phyloP scores from a whole-genome alignment of 2,329 filamentous ascomycete genomes.

The Apiospora sp. region DNA sequence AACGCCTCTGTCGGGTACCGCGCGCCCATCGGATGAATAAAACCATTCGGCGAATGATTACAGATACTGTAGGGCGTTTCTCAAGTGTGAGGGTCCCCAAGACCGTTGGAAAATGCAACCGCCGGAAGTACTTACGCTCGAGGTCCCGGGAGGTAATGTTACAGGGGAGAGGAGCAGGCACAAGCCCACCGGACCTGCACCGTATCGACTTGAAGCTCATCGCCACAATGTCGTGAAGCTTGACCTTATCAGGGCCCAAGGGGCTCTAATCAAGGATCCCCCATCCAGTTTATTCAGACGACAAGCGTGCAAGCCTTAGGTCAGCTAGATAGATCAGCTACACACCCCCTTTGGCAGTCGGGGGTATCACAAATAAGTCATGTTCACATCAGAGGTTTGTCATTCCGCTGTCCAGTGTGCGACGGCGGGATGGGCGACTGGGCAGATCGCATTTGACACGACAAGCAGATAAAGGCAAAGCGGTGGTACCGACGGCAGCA shows the following conservation, averaged over 20 bases:
- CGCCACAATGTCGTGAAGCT: background rate
- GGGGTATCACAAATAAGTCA: conserved; percentile 3
- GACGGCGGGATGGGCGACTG: conserved; percentile 8
- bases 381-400: conserved; percentile 16
- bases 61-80: background rate
- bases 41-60: background rate
- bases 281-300: conserved; percentile 11
- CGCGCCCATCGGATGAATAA: background rate
- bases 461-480: background rate
- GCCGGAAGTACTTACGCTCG: background rate
- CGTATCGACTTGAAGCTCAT: background rate
- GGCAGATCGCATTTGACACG: background rate
- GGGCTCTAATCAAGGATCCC: background rate
- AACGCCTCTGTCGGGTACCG: background rate
- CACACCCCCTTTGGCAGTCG: background rate
- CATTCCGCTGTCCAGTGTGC: background rate
- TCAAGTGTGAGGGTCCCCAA: background rate
- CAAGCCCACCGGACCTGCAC: background rate
- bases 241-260: background rate
- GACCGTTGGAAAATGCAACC: background rate
- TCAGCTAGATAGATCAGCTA: background rate
- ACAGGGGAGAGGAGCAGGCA: background rate
- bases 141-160: background rate
- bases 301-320: background rate
- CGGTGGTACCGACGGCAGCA: background rate